A percentile compares a stretch with the other conserved stretches of the same genome.
Conservation (phyloP, 2,329 filamentous ascomycete genomes). For the Fusarium zealandicum region DNA sequence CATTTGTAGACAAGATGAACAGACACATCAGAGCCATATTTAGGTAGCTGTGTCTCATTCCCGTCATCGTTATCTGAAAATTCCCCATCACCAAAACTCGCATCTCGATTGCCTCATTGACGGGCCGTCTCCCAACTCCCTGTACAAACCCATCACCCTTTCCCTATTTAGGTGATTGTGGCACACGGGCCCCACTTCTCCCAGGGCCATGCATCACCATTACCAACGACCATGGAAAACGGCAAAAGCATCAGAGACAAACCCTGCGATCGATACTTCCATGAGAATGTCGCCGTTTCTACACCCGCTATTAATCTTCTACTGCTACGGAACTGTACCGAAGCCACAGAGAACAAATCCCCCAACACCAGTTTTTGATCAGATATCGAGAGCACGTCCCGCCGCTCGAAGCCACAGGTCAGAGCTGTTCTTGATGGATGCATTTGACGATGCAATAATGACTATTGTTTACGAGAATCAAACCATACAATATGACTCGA, state of each 20-base stretch:
- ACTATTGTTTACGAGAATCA: neutral
- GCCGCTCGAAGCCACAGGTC: neutral
- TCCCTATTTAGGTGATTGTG: neutral
- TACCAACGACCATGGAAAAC: neutral
- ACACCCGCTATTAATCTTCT: neutral
- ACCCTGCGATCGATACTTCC: conserved; percentile 1
- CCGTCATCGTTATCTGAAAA: neutral
- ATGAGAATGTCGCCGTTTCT: neutral
- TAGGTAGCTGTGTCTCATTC: neutral
- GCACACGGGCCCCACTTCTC: conserved; percentile 22
- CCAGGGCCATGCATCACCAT: neutral
- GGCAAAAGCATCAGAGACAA: neutral
- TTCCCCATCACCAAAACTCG: neutral
- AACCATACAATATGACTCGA: neutral
- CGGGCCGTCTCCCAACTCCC: conserved; percentile 25
- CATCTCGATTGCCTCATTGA: conserved; percentile 24
- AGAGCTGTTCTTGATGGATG: neutral
- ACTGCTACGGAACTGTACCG: conserved; percentile 4
- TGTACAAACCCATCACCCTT: conserved; percentile 5
- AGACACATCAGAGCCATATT: too few species aligned
- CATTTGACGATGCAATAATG: neutral
- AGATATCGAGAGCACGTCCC: conserved; percentile 4
- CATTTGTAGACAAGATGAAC: too few species aligned
- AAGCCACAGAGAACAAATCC: conserved; percentile 1
- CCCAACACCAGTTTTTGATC: neutral